Percentiles rank a stretch among this genome's conserved stretches.
phyloP scores from a whole-genome alignment of 768 basidiomycete genomes.

The Suillus fuscotomentosus region DNA sequence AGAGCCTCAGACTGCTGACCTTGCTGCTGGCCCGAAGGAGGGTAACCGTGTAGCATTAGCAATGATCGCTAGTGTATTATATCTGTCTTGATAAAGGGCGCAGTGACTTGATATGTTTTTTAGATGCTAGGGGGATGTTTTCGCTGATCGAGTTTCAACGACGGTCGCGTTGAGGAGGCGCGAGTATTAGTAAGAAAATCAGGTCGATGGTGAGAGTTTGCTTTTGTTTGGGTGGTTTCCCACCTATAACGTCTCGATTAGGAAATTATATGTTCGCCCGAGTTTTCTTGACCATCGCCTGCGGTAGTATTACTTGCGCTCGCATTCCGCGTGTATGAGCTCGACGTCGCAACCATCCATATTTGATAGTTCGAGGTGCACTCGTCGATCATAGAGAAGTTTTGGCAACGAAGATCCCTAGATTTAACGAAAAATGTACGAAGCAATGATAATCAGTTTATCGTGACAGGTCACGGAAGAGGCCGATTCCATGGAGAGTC shows the following conservation, averaged over 20 bases:
- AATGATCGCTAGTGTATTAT: constrained; percentile 1
- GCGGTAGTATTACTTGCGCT: constrained; percentile 1
- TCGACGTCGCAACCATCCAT: neutral
- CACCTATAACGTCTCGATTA: neutral
- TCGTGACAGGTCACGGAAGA: neutral
- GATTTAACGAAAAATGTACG: neutral
- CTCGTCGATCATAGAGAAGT: neutral
- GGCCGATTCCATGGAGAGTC: neutral
- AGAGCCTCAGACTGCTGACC: constrained; percentile 14
- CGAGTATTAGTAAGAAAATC: constrained; percentile 39
- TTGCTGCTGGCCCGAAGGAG: constrained; percentile 3
- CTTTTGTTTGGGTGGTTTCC: constrained; percentile 16
- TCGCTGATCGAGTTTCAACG: constrained; percentile 17
- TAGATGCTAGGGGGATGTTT: constrained; percentile 15
- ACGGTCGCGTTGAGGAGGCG: constrained; percentile 32
- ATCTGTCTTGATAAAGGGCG: neutral
- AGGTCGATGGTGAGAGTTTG: constrained; percentile 16
- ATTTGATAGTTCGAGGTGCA: neutral
- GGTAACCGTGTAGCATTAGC: constrained; percentile 2
- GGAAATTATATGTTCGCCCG: neutral
- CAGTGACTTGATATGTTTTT: constrained; percentile 2
- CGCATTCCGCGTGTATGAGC: neutral
- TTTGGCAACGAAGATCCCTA: neutral
- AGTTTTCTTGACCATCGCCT: neutral
- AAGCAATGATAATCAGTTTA: neutral